phyloP scores from a whole-genome alignment of 805 yeast species.

The Suhomyces prunicola region DNA sequence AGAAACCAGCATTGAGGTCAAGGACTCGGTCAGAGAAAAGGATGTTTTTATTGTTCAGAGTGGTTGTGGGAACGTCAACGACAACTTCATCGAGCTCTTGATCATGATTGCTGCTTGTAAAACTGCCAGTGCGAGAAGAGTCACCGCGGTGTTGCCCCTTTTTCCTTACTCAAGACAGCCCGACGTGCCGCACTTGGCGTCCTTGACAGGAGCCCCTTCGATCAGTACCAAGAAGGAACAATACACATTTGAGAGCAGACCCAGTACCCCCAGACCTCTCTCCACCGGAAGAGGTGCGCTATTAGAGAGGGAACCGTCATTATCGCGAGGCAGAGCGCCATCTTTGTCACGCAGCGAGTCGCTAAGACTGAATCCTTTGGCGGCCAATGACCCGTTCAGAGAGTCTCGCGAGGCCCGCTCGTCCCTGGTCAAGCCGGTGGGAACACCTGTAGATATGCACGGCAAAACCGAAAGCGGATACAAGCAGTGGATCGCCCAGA shows the following conservation, averaged over 20 bases:
- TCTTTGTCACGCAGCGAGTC: background rate
- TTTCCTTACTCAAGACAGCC: constrained; percentile 97
- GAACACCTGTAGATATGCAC: constrained; percentile 25
- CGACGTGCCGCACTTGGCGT: constrained; percentile 74
- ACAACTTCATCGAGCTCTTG: constrained; percentile 75
- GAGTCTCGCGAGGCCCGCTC: background rate
- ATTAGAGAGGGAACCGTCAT: constrained; percentile 7
- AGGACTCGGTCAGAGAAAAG: constrained; percentile 90
- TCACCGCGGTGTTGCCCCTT: constrained; percentile 87
- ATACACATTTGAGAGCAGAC: constrained; percentile 50
- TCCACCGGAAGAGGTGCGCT: constrained; percentile 15
- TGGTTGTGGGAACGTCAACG: constrained; percentile 87
- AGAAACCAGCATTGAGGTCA: constrained; percentile 83
- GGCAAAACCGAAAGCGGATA: constrained; percentile 62
- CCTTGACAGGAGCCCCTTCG: constrained; percentile 67
- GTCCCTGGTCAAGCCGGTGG: background rate
- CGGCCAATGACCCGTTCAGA: constrained; percentile 2
- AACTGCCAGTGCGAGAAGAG: constrained; percentile 82
- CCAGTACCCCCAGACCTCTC: constrained; percentile 47
- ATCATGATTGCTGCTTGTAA: constrained; percentile 90
- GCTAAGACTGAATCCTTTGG: background rate
- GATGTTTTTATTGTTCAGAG: constrained; percentile 89
- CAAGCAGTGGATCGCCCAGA: constrained; percentile 93
- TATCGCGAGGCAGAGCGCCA: background rate
- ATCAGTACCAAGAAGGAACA: constrained; percentile 30